A percentile compares a stretch with the other conserved stretches of the same genome.
phyloP scores from a whole-genome alignment of 306 rosid genomes.

The Prunus armeniaca region DNA sequence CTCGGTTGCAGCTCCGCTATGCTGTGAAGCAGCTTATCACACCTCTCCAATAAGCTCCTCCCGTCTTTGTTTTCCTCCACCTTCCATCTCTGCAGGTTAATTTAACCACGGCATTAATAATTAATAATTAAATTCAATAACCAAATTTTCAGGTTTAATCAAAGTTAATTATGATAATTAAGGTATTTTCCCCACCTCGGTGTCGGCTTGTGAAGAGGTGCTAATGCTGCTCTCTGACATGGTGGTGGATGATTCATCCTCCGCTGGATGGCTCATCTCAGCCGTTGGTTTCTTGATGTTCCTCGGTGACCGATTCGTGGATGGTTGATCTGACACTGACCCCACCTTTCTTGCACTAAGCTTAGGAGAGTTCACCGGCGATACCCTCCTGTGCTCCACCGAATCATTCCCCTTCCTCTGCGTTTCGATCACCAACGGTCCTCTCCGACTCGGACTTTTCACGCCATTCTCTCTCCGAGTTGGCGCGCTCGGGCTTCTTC shows the following conservation, averaged over 20 bases:
- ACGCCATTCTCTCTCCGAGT: constrained; percentile 33
- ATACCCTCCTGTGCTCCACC: constrained; percentile 53
- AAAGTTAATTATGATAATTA: neutral
- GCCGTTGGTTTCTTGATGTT: constrained; percentile 44
- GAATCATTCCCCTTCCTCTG: constrained; percentile 38
- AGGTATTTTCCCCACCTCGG: constrained; percentile 46
- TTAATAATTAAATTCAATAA: neutral
- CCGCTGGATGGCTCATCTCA: constrained; percentile 29
- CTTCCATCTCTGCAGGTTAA: constrained; percentile 47
- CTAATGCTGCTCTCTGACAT: constrained; percentile 72
- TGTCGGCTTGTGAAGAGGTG: constrained; percentile 61
- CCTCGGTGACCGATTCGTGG: constrained; percentile 54
- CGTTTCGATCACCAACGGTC: constrained; percentile 37
- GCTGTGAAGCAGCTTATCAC: constrained; percentile 75
- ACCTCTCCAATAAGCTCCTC: constrained; percentile 66
- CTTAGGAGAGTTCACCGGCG: constrained; percentile 74
- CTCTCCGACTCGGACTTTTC: constrained; percentile 54
- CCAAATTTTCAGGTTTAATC: neutral
- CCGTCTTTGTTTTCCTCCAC: constrained; percentile 68
- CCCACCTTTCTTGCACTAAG: constrained; percentile 33
- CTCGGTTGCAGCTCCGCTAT: constrained; percentile 95
- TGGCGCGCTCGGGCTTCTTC: constrained; percentile 35
- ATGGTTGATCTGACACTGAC: constrained; percentile 29
- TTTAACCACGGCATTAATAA: neutral
- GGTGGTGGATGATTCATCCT: constrained; percentile 70